phyloP scores from a whole-genome alignment of 73 alveolate species.

The Effrenium voratum region DNA sequence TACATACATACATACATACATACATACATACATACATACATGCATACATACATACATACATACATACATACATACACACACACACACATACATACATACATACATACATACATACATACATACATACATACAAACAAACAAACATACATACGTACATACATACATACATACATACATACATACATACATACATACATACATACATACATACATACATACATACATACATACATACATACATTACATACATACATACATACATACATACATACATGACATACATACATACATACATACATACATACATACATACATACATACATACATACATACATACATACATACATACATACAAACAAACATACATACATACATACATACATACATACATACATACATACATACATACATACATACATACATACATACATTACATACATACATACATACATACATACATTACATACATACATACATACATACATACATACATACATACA shows the following conservation, averaged over 20 bases:
- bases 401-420: neutral
- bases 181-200: neutral
- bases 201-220: neutral
- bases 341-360: neutral
- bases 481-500: neutral
- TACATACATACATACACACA: neutral
- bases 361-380: neutral
- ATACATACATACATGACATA: neutral
- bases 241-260: neutral
- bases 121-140: neutral
- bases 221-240: neutral
- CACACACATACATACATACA: neutral
- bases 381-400: neutral
- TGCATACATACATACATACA: neutral
- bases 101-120: neutral
- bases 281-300: neutral
- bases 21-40: neutral
- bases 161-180: neutral
- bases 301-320: neutral
- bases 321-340: too few species aligned
- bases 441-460: neutral
- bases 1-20: neutral
- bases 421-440: neutral
- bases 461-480: too few species aligned
- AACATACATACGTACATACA: neutral